Base-by-base conservation (phyloP, 1,139 yeast genomes). In the Lodderomyces metapsilosis region DNA sequence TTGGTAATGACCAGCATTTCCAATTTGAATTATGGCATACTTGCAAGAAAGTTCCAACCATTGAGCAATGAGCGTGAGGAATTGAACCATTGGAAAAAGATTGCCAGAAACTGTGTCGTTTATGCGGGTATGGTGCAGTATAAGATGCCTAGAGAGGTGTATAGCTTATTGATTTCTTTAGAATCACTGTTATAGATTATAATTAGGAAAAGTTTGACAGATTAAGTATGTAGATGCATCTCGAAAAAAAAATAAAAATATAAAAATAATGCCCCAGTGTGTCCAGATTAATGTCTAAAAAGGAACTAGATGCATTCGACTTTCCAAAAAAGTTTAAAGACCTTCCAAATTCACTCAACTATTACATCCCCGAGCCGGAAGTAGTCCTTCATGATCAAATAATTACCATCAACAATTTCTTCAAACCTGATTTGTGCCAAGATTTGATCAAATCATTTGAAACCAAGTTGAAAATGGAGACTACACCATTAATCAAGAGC, bases 101-200 rank as follows among this genome's bases (percentile, higher is more conserved):
- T 86, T 47, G 91, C 96, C 4, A 84, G 82, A 58, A 88, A 88
- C 59, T 85, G 95, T 62, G 88, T 91, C 88, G 80, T 91, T 3
- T 94, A 85, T 61, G 96, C 98, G 10, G 98, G 98, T 43, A 85
- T 92, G 84, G 86, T 92, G 32, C 96, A 89, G 63, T 91, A 88
- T 64, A 82, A 87, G 58, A 88, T 92, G 95, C 96, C 98, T 4
- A 76, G 95, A 48, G 97, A 91, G 56, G 83, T 89, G 0, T 89
- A 88, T 59, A 79, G 88, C 52, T 74, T 80, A 40, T 68, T 89
- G 56, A 84, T 88, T 36, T 79, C 77, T 49, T 68, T 89, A 46
- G 96, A 88, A 58, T 76, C 84, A 35, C 63, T 56, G 53, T 55
- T 62, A 41, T 61, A 56, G 43, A 28, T n/a, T n/a, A n/a, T n/a